A percentile compares a stretch with the other conserved stretches of the same genome.
Conservation (phyloP, 2,329 filamentous ascomycete genomes). For the Aspergillus neotritici region DNA sequence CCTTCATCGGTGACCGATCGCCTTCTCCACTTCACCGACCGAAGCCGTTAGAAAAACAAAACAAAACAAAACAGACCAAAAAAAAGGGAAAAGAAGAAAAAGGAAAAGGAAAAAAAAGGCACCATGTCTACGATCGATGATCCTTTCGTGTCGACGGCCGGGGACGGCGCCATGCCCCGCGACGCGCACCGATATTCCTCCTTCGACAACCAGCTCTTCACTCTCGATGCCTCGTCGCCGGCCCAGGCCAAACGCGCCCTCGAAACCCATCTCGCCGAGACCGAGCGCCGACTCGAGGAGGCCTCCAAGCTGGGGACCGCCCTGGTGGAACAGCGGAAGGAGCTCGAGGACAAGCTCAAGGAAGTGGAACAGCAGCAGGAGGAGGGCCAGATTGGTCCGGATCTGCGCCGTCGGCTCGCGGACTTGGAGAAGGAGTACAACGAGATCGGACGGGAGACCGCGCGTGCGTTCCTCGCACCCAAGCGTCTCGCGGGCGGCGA, state of each 20-base stretch:
- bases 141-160: slow-evolving; percentile 52
- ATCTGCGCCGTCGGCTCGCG: slow-evolving; percentile 72
- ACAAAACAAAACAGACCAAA: neutral
- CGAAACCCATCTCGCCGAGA: slow-evolving; percentile 87
- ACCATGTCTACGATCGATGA: slow-evolving; percentile 42
- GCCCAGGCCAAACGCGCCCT: slow-evolving; percentile 82
- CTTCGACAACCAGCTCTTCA: slow-evolving; percentile 76
- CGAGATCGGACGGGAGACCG: slow-evolving; percentile 83
- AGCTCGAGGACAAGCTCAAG: slow-evolving; percentile 72
- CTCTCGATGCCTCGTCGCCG: slow-evolving; percentile 74
- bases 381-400: slow-evolving; percentile 73
- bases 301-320: slow-evolving; percentile 83
- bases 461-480: slow-evolving; percentile 79
- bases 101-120: neutral
- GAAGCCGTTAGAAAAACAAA: no score
- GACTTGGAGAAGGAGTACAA: slow-evolving; percentile 95
- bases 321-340: slow-evolving; percentile 77
- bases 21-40: no score
- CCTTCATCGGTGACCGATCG: no score
- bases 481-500: slow-evolving; percentile 71
- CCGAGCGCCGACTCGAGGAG: slow-evolving; percentile 83
- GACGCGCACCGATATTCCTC: slow-evolving; percentile 66
- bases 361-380: slow-evolving; percentile 75
- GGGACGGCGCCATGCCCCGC: slow-evolving; percentile 38
- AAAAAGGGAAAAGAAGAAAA: no score